Percentiles rank a stretch among this genome's conserved stretches.
These are phyloP conservation scores for Dorcoceras hygrometricum DNA, from an alignment of 257 asterid genomes.

Conservation along the genomic window DNA sequence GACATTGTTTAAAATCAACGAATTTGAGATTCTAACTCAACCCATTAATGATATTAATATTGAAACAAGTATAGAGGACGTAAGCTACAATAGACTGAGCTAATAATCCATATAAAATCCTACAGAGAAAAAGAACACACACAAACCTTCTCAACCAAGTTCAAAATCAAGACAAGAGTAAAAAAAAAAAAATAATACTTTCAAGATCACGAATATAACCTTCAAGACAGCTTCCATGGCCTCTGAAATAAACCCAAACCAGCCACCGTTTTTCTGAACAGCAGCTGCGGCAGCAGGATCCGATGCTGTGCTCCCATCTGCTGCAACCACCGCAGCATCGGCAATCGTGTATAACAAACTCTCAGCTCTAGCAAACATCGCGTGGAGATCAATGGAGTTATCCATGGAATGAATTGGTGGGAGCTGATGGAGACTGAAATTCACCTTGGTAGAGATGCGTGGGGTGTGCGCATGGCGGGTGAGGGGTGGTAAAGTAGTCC, in stretches of 20 bases:
- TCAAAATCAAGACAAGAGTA: neutral
- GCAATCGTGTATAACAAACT: slow-evolving; percentile 80
- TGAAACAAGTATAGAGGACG: no score
- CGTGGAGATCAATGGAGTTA: slow-evolving; percentile 41
- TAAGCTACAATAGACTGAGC: neutral
- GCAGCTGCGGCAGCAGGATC: slow-evolving; percentile 38
- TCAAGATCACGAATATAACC: slow-evolving; percentile 39
- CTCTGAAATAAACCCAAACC: slow-evolving; percentile 95
- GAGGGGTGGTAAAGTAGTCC: slow-evolving; percentile 56
- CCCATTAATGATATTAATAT: neutral
- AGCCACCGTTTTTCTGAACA: slow-evolving; percentile 73
- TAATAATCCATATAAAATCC: neutral
- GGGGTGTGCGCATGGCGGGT: slow-evolving; percentile 48
- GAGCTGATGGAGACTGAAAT: slow-evolving; percentile 63
- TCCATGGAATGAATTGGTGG: slow-evolving; percentile 45
- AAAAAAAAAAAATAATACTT: neutral
- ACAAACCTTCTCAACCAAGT: slow-evolving; percentile 5
- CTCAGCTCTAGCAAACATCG: slow-evolving; percentile 65
- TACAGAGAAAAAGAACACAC: neutral
- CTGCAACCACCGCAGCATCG: slow-evolving; percentile 77
- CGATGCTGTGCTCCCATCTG: slow-evolving; percentile 44
- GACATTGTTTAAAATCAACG: neutral
- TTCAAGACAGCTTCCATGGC: slow-evolving; percentile 94
- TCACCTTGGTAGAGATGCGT: slow-evolving; percentile 54
- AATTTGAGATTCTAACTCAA: neutral